Evolutionary conservation across 2,329 filamentous ascomycete genomes (phyloP), one percentile per base, ranked within the genome.

Genomic region (Emergomyces pasteurianus): DNA sequence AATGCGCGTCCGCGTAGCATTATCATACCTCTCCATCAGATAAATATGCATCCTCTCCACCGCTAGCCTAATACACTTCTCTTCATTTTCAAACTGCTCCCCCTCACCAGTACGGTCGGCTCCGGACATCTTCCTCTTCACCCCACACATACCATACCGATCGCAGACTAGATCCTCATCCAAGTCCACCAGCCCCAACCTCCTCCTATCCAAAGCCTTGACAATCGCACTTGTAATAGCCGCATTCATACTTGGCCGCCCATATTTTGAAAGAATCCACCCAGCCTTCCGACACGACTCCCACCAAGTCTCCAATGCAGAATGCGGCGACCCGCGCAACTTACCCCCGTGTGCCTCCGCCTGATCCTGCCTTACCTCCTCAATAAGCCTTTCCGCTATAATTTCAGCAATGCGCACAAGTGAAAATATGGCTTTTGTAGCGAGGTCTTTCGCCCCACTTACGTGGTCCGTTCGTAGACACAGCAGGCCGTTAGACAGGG

Each of bases 201-300:
- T 36, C 18, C 81, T 71, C 3, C 68, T 65, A 14, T 72, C 68
- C 42, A 87, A 72, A 2, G 76, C 76, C 14, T 74, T 72, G 5
- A 84, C 69, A 10, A 85, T 62, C 12, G 75, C 76, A 53, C 73
- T 77, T 46, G 83, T 74, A 34, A 86, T 83, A 1, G 84, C 80
- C 0, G 84, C 81, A 0, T 80, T 80, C 84, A 88, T 88, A 68
- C 81, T 85, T 63, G 85, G 83, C n/a, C 84, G 79, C 0, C 84
- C 83, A 59, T 85, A 84, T 66, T 85, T 85, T 71, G 81, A 83
- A 1, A 88, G 72, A 69, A 86, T 82, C 81, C 86, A 88, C 2
- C 79, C 82, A 1, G 76, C 77, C 73, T 82, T 78, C 16, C 82
- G 76, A n/a, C 81, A 69, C 34, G 77, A 78, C 31, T 69, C 70